Evolutionary conservation across 176 grass and related monocot species (phyloP), one percentile per base, ranked within the genome.

Genomic region (Eremochloa ophiuroides): DNA sequence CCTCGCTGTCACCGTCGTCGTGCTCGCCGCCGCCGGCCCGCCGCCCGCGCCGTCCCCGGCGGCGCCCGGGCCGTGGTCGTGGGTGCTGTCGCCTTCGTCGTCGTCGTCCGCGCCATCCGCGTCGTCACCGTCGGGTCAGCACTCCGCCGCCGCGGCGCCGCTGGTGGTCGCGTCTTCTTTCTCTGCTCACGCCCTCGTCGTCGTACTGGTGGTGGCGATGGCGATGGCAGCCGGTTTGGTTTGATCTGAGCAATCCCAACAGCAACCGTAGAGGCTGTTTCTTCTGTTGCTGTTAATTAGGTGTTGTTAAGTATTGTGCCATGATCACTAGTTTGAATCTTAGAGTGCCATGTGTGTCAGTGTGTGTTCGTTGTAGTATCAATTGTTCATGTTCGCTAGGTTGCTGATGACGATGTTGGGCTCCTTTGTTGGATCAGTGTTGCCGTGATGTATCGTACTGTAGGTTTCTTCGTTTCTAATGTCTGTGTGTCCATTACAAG

Each of bases 1-100:
- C 51, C 83, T 94, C 66, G 77, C 88, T 77, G 40, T 97, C 42
- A 80, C 83, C 39, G 87, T 86, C 42, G 41, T 75, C 58, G 44
- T 39, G n/a, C n/a, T n/a, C n/a, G 17, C 46, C 29, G 39, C 0
- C 20, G 26, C 39, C 29, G 26, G 0, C 11, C 1, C 34, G 38
- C 69, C 42, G 6, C 58, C 78, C 30, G 51, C 82, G n/a, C 62
- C 77, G 40, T 34, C 40, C 1, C 18, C 79, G 2, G 7, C 31
- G 0, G 42, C 50, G 17, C 68, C 76, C 13, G 69, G 73, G 2
- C 71, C 82, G 6, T 43, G 28, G 29, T 14, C 20, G 0, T 59
- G 61, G 71, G 44, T 73, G 3, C 4, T n/a, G 26, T 18, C 73
- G 5, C 20, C 84, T n/a, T n/a, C n/a, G n/a, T n/a, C n/a, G n/a